phyloP scores from a whole-genome alignment of 805 yeast species.

The Wickerhamiella allomyrinae region DNA sequence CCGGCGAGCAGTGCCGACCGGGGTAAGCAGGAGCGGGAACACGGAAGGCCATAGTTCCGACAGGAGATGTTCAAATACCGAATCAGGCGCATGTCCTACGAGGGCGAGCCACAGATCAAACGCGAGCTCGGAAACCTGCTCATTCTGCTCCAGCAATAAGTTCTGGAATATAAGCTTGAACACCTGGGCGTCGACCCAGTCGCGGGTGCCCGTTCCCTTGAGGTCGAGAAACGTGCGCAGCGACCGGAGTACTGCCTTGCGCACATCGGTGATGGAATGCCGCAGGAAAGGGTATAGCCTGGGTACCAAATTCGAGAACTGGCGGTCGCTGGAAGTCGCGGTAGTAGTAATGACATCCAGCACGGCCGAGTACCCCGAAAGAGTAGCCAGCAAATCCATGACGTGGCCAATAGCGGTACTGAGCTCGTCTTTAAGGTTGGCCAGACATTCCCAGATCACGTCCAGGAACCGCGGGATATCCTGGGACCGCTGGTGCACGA shows the following conservation, averaged over 20 bases:
- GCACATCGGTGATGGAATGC: slow-evolving; percentile 82
- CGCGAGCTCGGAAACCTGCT: slow-evolving; percentile 52
- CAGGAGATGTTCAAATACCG: background rate
- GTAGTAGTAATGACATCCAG: slow-evolving; percentile 53
- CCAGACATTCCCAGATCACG: slow-evolving; percentile 83
- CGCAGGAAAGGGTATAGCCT: slow-evolving; percentile 82
- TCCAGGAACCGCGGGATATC: slow-evolving; percentile 33
- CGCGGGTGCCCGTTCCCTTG: slow-evolving; percentile 29
- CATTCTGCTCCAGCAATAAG: slow-evolving; percentile 75
- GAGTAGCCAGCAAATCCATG: slow-evolving; percentile 80
- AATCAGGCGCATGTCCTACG: slow-evolving; percentile 20
- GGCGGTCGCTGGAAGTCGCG: slow-evolving; percentile 36
- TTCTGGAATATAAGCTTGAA: slow-evolving; percentile 75
- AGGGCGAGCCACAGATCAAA: slow-evolving; percentile 44
- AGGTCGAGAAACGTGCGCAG: slow-evolving; percentile 55
- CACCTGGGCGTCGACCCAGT: slow-evolving; percentile 67
- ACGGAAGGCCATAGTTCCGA: slow-evolving; percentile 30
- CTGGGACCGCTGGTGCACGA: slow-evolving; percentile 46
- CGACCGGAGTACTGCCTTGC: slow-evolving; percentile 76
- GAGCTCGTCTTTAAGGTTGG: slow-evolving; percentile 76
- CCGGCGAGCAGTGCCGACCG: slow-evolving; percentile 85
- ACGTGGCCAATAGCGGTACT: slow-evolving; percentile 92
- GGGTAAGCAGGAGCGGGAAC: slow-evolving; percentile 63
- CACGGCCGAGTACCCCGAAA: slow-evolving; percentile 72
- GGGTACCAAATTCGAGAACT: slow-evolving; percentile 72